Evolutionary conservation across 2,329 filamentous ascomycete species (phyloP).

Genomic region (Apiospora phragmitis): DNA sequence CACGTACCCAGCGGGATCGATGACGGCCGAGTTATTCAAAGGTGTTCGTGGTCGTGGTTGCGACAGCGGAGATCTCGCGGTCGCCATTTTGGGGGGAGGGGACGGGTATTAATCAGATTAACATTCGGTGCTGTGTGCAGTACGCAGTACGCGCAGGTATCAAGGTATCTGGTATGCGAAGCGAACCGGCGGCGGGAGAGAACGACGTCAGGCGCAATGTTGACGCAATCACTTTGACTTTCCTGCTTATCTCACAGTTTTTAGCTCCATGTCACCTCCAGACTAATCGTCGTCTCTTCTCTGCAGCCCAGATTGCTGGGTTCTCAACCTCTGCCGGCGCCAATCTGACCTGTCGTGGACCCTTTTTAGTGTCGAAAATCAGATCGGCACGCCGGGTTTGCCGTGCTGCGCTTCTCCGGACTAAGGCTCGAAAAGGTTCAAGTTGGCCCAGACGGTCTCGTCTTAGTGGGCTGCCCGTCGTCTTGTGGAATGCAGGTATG

Average conservation of each 20-base stretch:
- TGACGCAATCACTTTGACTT: conserved; percentile 2
- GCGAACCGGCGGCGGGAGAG: neutral
- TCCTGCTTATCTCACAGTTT: neutral
- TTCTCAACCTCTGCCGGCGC: neutral
- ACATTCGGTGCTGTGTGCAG: neutral
- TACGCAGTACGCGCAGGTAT: neutral
- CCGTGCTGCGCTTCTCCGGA: neutral
- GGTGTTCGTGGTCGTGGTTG: conserved; percentile 1
- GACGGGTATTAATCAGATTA: neutral
- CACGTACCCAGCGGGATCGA: conserved; percentile 3
- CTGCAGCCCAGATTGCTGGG: neutral
- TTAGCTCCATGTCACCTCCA: conserved; percentile 6
- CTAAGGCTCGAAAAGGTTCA: neutral
- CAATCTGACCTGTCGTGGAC: neutral
- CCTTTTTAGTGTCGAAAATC: neutral
- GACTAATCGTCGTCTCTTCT: neutral
- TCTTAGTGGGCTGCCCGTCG: neutral
- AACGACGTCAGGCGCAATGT: conserved; percentile 5
- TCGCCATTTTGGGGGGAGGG: conserved; percentile 1
- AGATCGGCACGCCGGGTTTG: neutral
- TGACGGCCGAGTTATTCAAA: conserved; percentile 1
- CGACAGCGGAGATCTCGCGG: neutral
- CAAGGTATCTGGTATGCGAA: neutral
- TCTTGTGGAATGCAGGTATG: neutral
- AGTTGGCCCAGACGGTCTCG: neutral